Percentiles rank a stretch among this genome's conserved stretches.
phyloP scores from a whole-genome alignment of 768 basidiomycete species.

The Amanita pseudoporphyria region DNA sequence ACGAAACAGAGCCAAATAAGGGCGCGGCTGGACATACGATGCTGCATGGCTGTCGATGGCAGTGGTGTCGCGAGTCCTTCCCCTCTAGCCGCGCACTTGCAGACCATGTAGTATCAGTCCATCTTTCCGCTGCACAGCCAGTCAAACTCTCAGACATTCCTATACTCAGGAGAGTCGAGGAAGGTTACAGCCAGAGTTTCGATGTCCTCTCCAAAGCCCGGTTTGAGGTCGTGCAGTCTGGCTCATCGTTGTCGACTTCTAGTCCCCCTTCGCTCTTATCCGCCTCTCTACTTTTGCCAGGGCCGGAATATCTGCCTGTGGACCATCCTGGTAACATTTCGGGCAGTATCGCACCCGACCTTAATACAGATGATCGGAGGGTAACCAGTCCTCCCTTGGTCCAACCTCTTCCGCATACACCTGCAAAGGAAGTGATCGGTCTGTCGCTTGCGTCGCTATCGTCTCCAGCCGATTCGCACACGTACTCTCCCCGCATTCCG shows the following conservation, averaged over 20 bases:
- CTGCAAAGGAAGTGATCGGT: slow-evolving; percentile 8
- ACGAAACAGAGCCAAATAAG: slow-evolving; percentile 1
- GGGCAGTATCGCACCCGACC: no score
- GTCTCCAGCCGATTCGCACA: slow-evolving; percentile 13
- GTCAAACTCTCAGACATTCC: slow-evolving; percentile 35
- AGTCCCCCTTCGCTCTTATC: background rate
- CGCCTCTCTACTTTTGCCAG: background rate
- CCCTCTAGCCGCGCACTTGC: slow-evolving; percentile 26
- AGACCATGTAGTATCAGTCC: slow-evolving; percentile 37
- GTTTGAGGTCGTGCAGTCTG: background rate
- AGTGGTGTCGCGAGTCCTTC: slow-evolving; percentile 40
- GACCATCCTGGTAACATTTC: background rate
- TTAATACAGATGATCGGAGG: no score
- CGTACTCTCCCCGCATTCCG: slow-evolving; percentile 4
- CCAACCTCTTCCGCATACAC: slow-evolving; percentile 11
- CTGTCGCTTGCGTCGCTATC: slow-evolving; percentile 20
- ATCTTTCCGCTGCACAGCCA: slow-evolving; percentile 35
- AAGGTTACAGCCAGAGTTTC: slow-evolving; percentile 20
- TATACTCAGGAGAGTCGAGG: slow-evolving; percentile 31
- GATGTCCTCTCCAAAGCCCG: background rate
- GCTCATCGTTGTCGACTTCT: background rate
- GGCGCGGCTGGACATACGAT: slow-evolving; percentile 6
- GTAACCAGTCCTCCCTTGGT: background rate
- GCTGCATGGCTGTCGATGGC: slow-evolving; percentile 35
- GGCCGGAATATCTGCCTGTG: background rate